Base-by-base conservation (phyloP, 192 early-diverging fungal species). In the Coemansia sp. region DNA sequence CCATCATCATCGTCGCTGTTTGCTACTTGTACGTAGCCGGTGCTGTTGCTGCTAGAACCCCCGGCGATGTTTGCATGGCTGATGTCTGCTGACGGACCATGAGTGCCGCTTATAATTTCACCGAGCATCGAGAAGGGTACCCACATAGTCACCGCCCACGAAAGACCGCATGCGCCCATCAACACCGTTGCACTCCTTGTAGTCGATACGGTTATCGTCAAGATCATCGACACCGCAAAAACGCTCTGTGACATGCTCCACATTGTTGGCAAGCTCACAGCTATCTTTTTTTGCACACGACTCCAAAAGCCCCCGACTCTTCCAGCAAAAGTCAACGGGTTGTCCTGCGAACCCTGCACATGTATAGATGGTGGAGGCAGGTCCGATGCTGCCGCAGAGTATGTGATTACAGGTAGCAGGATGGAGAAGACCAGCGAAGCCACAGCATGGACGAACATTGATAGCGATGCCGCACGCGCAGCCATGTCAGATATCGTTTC, bases 101-200 rank as follows among this genome's bases (percentile, higher is more conserved):
- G 21, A 4, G 34, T 55, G 11, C 56, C 56, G 51, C 72, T 76
- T 46, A 77, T 77, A 14, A 67, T 45, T 49, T 84, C 92, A 24
- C 95, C 94, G 4, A 98, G 85, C 56, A 98, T 85, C 0, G 93
- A 88, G 76, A 95, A 96, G 2, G 97, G 97, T n/a, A 93, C 85
- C 97, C 97, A 98, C 67, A 91, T 77, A 12, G 88, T 86, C n/a
- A 93, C 83, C 0, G 92, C 94, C 94, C 95, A 99, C 1, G 92
- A 85, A 33, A 97, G 79, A 26, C 97, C 94, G 60, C 89, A 84
- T 3, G 87, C 38, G 0, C 90, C 89, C 71, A 97, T 81, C 14
- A 95, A 63, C n/a, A 82, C 55, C 0, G 89, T 91, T 1, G 94
- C 94, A 8, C 80, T 70, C 8, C 46, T 64, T 2, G 91, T 85